These are phyloP conservation scores for Chlorophyllum brunneum DNA, from an alignment of 768 basidiomycete genomes.

Conservation along the genomic window DNA sequence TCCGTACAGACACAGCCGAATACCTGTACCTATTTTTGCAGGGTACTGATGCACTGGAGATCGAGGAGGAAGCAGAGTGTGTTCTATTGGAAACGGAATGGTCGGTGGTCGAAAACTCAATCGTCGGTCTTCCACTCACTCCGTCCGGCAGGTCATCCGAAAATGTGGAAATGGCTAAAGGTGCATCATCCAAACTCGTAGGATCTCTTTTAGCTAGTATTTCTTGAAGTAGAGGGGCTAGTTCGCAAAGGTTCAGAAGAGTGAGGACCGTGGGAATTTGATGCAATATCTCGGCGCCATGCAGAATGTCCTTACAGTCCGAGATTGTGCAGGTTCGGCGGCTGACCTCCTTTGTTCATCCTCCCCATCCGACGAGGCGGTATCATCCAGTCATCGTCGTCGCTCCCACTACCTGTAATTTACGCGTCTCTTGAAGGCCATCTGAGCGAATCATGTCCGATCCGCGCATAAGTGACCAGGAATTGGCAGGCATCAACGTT, in stretches of 20 bases:
- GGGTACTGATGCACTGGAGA: slow-evolving; percentile 59
- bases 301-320: not conserved
- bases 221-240: not conserved
- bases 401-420: not conserved
- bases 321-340: slow-evolving; percentile 4
- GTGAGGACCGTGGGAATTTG: slow-evolving; percentile 10
- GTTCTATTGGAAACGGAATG: slow-evolving; percentile 80
- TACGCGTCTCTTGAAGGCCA: not conserved
- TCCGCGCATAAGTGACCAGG: slow-evolving; percentile 65
- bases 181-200: slow-evolving; percentile 38
- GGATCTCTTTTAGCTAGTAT: slow-evolving; percentile 8
- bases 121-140: not conserved
- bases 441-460: slow-evolving; percentile 34
- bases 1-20: slow-evolving; percentile 80
- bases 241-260: not conserved
- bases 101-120: slow-evolving; percentile 35
- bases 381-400: not conserved
- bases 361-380: slow-evolving; percentile 2
- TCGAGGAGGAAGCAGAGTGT: slow-evolving; percentile 61
- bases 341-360: not conserved
- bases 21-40: slow-evolving; percentile 77
- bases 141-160: slow-evolving; percentile 40
- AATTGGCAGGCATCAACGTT: slow-evolving; percentile 78
- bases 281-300: slow-evolving; percentile 3
- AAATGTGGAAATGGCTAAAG: slow-evolving; percentile 33